Percentiles rank a stretch among this genome's conserved stretches.
phyloP scores from a whole-genome alignment of 768 basidiomycete species.

The Mycena latifolia region DNA sequence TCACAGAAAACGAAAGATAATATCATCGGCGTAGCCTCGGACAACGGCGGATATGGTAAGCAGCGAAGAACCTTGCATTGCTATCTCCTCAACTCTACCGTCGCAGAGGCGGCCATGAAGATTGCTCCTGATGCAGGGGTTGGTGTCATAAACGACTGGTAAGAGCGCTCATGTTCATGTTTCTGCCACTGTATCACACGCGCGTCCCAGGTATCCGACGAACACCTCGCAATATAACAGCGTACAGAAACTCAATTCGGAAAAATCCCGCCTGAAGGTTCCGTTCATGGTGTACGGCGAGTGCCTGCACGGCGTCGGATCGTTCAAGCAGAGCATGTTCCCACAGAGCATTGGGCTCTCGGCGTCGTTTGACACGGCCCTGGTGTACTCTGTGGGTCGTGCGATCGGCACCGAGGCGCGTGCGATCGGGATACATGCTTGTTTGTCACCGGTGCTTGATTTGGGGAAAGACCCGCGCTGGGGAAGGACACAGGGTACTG shows the following conservation, averaged over 20 bases:
- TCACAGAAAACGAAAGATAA: slow-evolving; percentile 19
- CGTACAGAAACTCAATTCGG: slow-evolving; percentile 37
- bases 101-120: slow-evolving; percentile 28
- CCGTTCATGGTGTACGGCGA: slow-evolving; percentile 42
- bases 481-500: slow-evolving; percentile 40
- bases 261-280: slow-evolving; percentile 39
- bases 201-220: slow-evolving; percentile 34
- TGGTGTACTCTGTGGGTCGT: slow-evolving; percentile 38
- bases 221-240: slow-evolving; percentile 37
- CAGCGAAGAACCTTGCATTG: too few relatives aligned
- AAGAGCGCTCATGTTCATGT: too few relatives aligned
- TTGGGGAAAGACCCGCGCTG: slow-evolving; percentile 43
- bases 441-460: slow-evolving; percentile 43
- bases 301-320: slow-evolving; percentile 43
- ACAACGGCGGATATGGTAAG: slow-evolving; percentile 34
- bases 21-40: slow-evolving; percentile 31
- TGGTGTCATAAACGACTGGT: slow-evolving; percentile 34
- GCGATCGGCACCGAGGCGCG: slow-evolving; percentile 42
- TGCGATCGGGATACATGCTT: slow-evolving; percentile 41
- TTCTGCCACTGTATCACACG: background rate
- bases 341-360: slow-evolving; percentile 40
- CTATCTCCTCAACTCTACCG: background rate
- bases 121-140: slow-evolving; percentile 26
- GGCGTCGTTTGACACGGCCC: slow-evolving; percentile 36
- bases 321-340: slow-evolving; percentile 42